phyloP scores from a whole-genome alignment of 164 flowering plant genomes.

The Magnolia sinica region DNA sequence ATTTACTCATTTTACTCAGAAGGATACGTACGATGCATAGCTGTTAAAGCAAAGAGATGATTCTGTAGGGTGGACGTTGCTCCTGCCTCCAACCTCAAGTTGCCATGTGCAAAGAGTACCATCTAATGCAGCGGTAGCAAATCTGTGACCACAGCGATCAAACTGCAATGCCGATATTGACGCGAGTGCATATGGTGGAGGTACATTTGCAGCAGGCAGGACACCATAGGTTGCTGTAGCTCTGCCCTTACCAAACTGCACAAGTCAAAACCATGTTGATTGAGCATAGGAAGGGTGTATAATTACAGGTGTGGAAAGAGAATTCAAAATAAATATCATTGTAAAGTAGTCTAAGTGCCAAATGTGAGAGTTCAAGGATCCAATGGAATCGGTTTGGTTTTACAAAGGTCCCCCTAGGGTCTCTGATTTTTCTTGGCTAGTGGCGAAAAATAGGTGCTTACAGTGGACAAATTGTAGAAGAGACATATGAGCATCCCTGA shows the following conservation, averaged over 20 bases:
- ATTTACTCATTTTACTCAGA: background rate
- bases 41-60: conserved; percentile 79
- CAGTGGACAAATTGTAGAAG: too few relatives aligned
- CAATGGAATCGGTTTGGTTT: too few relatives aligned
- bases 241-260: conserved; percentile 89
- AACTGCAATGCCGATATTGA: conserved; percentile 86
- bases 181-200: conserved; percentile 94
- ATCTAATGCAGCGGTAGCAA: conserved; percentile 85
- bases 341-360: too few relatives aligned
- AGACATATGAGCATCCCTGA: too few relatives aligned
- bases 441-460: too few relatives aligned
- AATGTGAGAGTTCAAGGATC: too few relatives aligned
- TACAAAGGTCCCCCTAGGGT: too few relatives aligned
- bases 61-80: conserved; percentile 79
- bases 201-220: conserved; percentile 92
- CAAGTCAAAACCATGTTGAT: background rate
- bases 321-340: background rate
- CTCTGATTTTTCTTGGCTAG: too few relatives aligned
- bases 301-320: background rate
- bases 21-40: conserved; percentile 68
- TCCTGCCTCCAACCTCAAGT: conserved; percentile 96
- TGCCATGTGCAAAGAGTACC: conserved; percentile 99
- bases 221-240: conserved; percentile 98
- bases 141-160: conserved; percentile 86
- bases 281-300: background rate